Percentiles rank a stretch among this genome's conserved stretches.
Evolutionary conservation across 345 rosid species (phyloP).

Genomic region (Camelina neglecta): DNA sequence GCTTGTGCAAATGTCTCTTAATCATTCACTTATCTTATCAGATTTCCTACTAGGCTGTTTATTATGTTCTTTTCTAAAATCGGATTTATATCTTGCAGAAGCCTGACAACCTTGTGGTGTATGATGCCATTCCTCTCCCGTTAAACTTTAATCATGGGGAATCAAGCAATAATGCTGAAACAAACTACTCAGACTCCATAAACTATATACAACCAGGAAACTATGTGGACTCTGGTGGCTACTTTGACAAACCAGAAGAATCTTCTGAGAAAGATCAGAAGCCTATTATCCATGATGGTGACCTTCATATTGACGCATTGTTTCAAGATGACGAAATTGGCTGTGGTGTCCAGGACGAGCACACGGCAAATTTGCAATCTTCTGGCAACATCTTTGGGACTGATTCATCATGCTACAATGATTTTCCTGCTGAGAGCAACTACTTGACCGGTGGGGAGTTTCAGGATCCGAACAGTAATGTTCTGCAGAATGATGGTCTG

Average conservation of each 20-base stretch:
- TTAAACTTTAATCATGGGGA: constrained; percentile 61
- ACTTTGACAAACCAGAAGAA: constrained; percentile 42
- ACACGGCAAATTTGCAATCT: constrained; percentile 45
- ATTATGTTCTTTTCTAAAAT: constrained; percentile 5
- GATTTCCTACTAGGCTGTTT: neutral
- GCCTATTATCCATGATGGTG: constrained; percentile 44
- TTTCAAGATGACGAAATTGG: constrained; percentile 47
- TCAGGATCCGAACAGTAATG: constrained; percentile 51
- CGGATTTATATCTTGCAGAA: constrained; percentile 46
- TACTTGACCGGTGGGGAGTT: constrained; percentile 54
- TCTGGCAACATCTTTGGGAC: constrained; percentile 51
- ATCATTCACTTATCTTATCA: neutral
- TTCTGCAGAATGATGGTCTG: constrained; percentile 53
- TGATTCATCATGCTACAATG: constrained; percentile 50
- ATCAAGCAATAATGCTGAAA: constrained; percentile 53
- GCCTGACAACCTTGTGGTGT: constrained; percentile 39
- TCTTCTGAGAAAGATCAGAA: constrained; percentile 56
- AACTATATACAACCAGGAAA: constrained; percentile 25
- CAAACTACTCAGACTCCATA: constrained; percentile 34
- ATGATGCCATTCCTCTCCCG: constrained; percentile 53
- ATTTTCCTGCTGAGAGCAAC: constrained; percentile 41
- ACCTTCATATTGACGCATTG: constrained; percentile 32
- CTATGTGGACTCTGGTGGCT: constrained; percentile 36
- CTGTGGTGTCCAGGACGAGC: constrained; percentile 47
- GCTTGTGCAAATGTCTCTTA: neutral